These are phyloP conservation scores for Aspergillus biplanus DNA, from an alignment of 495 filamentous ascomycete species.

Conservation along the genomic window DNA sequence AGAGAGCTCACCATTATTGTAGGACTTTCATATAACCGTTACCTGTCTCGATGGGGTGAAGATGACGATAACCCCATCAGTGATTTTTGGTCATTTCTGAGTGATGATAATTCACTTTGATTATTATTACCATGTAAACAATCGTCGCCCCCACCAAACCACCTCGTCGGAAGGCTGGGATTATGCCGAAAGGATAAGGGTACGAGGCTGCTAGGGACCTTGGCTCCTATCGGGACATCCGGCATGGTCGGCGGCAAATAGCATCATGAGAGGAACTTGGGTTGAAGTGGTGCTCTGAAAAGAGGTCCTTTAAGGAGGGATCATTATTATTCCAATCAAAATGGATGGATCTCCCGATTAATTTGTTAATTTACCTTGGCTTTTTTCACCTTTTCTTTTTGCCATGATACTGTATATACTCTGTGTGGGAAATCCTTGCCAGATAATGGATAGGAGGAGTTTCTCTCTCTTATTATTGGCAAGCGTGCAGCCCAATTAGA, in stretches of 20 bases:
- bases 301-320: too few species aligned
- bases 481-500: constrained; percentile 3
- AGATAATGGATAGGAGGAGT: background rate
- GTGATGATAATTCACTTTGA: background rate
- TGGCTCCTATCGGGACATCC: constrained; percentile 10
- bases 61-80: too few species aligned
- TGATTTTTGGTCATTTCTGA: background rate
- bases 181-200: constrained; percentile 15
- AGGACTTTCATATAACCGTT: too few species aligned
- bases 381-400: background rate
- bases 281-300: too few species aligned
- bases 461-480: background rate
- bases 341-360: background rate
- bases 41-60: too few species aligned
- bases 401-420: background rate
- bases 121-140: background rate
- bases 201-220: background rate
- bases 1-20: background rate
- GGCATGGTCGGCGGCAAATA: constrained; percentile 14
- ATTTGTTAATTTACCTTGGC: background rate
- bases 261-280: too few species aligned
- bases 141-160: constrained; percentile 11
- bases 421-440: too few species aligned
- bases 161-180: constrained; percentile 11
- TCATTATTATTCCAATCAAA: background rate